These are phyloP conservation scores for Alliaria petiolata DNA, from an alignment of 345 rosid genomes.

Conservation along the genomic window DNA sequence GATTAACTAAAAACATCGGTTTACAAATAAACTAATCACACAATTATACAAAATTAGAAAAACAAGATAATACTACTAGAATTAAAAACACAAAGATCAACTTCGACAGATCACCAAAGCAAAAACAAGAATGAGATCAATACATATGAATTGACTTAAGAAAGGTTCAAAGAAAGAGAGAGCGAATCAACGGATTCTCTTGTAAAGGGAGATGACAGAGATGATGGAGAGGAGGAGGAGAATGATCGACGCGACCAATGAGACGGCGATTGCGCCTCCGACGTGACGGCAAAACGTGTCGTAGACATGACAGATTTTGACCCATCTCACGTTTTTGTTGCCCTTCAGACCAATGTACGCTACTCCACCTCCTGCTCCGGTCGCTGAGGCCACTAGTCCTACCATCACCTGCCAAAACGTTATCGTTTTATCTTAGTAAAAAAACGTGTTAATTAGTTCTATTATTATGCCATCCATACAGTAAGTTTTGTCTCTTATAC, in stretches of 20 bases:
- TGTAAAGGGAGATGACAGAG: conserved; percentile 50
- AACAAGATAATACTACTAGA: background rate
- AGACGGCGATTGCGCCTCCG: conserved; percentile 42
- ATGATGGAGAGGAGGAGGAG: conserved; percentile 55
- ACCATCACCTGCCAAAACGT: conserved; percentile 47
- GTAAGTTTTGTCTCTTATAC: background rate
- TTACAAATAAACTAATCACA: too few species aligned
- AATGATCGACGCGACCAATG: conserved; percentile 55
- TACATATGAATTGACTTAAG: background rate
- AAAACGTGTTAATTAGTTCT: too few species aligned
- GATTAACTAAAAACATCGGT: background rate
- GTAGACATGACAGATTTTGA: conserved; percentile 42
- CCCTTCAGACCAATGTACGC: conserved; percentile 73
- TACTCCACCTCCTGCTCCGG: conserved; percentile 71
- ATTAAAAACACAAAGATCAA: background rate
- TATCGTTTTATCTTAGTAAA: background rate
- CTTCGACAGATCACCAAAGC: conserved; percentile 9
- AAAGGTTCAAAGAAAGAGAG: background rate
- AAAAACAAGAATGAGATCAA: conserved; percentile 1
- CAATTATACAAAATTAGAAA: background rate
- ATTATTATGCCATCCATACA: background rate
- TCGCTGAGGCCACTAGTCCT: conserved; percentile 77
- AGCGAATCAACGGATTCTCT: conserved; percentile 32
- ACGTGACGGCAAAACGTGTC: conserved; percentile 58
- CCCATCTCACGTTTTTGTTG: conserved; percentile 47